Evolutionary conservation across 2,329 filamentous ascomycete species (phyloP).

Genomic region (Nemania sp.): DNA sequence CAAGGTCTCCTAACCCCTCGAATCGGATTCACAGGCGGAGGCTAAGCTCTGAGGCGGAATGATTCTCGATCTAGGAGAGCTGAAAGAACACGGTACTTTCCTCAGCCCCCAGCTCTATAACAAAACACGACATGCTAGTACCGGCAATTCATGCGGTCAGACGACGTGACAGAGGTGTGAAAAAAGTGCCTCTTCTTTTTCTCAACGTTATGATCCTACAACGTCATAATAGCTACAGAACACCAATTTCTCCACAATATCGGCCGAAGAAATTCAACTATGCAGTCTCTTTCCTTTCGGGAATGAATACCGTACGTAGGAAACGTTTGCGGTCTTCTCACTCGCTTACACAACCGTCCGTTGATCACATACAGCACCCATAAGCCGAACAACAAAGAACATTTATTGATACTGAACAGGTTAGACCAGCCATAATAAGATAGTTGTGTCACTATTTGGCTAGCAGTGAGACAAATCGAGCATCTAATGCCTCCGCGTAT

Average conservation of each 20-base stretch:
- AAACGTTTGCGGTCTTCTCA: slow-evolving; percentile 7
- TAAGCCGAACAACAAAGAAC: not conserved
- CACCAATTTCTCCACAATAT: not conserved
- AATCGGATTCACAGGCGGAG: not conserved
- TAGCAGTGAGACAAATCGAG: slow-evolving; percentile 1
- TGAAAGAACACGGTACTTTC: not conserved
- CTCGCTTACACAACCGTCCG: not conserved
- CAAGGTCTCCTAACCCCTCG: not conserved
- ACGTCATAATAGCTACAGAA: slow-evolving; percentile 26
- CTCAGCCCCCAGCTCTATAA: not conserved
- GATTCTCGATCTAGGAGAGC: not conserved
- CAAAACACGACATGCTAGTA: not conserved
- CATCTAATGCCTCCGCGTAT: not conserved
- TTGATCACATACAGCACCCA: not conserved
- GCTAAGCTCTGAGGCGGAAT: too few species aligned
- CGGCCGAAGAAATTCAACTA: not conserved
- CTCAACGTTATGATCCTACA: slow-evolving; percentile 16
- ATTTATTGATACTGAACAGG: not conserved
- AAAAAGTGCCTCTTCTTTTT: not conserved
- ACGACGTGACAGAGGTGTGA: not conserved
- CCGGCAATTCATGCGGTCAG: slow-evolving; percentile 8
- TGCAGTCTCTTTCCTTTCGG: slow-evolving; percentile 12
- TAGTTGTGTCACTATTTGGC: not conserved
- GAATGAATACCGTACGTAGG: not conserved
- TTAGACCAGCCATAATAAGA: not conserved